These are phyloP conservation scores for Arthrobotrys iridis DNA, from an alignment of 2,329 filamentous ascomycete genomes.

Conservation along the genomic window DNA sequence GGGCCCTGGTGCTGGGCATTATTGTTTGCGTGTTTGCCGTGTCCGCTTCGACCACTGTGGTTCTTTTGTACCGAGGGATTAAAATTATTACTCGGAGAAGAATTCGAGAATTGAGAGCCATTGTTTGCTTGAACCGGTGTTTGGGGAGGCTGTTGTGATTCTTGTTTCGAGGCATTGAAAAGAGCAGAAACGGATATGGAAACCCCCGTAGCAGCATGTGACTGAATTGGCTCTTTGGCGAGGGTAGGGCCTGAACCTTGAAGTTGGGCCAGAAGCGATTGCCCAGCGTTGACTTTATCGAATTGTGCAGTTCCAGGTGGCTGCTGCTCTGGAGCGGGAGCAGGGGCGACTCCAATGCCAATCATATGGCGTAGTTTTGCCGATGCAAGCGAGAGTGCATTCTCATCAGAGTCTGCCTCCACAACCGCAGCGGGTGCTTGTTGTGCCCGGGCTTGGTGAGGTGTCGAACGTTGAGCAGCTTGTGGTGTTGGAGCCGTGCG, in stretches of 20 bases:
- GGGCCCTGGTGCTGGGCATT: constrained; percentile 11
- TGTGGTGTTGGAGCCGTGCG: neutral
- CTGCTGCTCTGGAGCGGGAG: neutral
- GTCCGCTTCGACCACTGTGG: constrained; percentile 25
- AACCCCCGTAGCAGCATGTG: constrained; percentile 12
- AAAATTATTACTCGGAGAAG: constrained; percentile 48
- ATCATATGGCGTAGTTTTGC: constrained; percentile 50
- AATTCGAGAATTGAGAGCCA: neutral
- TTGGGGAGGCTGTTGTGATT: constrained; percentile 23
- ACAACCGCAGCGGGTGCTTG: neutral
- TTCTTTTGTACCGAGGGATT: constrained; percentile 39
- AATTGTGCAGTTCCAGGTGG: constrained; percentile 10
- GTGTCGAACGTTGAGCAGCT: neutral
- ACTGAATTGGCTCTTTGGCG: constrained; percentile 23
- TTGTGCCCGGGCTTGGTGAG: neutral
- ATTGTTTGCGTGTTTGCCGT: constrained; percentile 31
- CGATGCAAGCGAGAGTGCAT: constrained; percentile 26
- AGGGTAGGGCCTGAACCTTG: constrained; percentile 9
- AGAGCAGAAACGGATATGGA: constrained; percentile 37
- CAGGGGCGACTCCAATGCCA: constrained; percentile 24
- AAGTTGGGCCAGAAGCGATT: constrained; percentile 52
- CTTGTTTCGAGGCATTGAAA: constrained; percentile 42
- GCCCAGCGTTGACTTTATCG: constrained; percentile 45
- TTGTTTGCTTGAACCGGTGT: constrained; percentile 23
- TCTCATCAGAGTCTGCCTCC: constrained; percentile 9